Base-by-base conservation (phyloP, 768 basidiomycete species). In the Termitomyces sp. region DNA sequence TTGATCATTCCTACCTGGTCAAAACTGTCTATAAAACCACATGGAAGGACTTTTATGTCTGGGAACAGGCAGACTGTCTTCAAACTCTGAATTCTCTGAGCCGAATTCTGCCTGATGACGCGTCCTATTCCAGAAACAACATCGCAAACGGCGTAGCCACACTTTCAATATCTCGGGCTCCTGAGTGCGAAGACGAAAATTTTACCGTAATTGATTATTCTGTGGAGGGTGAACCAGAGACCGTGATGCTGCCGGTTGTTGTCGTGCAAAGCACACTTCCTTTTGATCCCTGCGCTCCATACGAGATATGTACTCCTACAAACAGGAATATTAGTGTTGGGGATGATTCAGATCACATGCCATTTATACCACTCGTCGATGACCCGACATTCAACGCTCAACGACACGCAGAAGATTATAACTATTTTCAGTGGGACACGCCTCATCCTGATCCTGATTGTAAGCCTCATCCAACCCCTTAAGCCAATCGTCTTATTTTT, bases 291-390 rank as follows among this genome's bases (percentile, higher is more conserved):
- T 70, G 68, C 63, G 74, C 81, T 0, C 63, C 68, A 5, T 88
- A 89, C 65, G 85, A 88, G 63, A 72, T 77, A 1, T 87, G 85
- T 65, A 74, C 84, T 2, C 83, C 86, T 1, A 61, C 76, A 2
- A 63, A 67, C 12, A 75, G 77, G 49, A 85, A 74, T 49, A 71
- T 84, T 16, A 74, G 78, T 48, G 72, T 74, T 18, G 86, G 83
- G 4, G 87, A 89, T 60, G 88, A 89, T 59, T 71, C 82, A 6
- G 73, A 77, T 59, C 68, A 72, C 23, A 79, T 88, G 76, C 74
- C 76, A 2, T 90, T 88, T 67, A 69, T 88, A 6, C 87, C 87
- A 2, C 82, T 82, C 55, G 75, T 81, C 0, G 87, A 90, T 64
- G 87, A 89, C 47, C 76, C 78, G 3, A 64, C 50, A 0, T 91